Conservation (phyloP, 192 early-diverging fungal genomes). For the Phlyctochytrium arcticum region DNA sequence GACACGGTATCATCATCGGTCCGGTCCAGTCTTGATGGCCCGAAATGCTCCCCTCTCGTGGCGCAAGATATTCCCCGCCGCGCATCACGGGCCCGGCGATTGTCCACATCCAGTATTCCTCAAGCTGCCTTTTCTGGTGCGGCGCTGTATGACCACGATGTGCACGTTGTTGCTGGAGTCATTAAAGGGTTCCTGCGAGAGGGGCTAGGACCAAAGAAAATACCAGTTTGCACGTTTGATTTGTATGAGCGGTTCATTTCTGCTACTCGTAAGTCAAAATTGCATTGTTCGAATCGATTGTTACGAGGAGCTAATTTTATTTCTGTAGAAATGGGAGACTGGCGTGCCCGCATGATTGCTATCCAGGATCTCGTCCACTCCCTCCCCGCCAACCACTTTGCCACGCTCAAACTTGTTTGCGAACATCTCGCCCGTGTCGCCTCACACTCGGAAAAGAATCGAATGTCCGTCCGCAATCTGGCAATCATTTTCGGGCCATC, state of each 20-base stretch:
- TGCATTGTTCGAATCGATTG: not conserved
- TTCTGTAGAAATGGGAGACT: slow-evolving; percentile 40
- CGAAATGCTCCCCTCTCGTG: not conserved
- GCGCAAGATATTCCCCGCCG: not conserved
- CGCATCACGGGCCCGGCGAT: slow-evolving; percentile 8
- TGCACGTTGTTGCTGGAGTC: slow-evolving; percentile 51
- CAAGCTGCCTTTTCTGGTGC: slow-evolving; percentile 16
- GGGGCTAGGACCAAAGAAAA: slow-evolving; percentile 39
- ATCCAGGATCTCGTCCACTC: slow-evolving; percentile 51
- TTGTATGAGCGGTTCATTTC: slow-evolving; percentile 47
- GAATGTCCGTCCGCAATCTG: slow-evolving; percentile 90
- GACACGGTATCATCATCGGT: slow-evolving; percentile 35
- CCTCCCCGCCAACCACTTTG: slow-evolving; percentile 42
- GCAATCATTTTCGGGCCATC: slow-evolving; percentile 94
- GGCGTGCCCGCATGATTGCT: slow-evolving; percentile 47
- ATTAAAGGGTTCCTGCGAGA: slow-evolving; percentile 47
- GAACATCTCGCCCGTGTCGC: slow-evolving; percentile 58
- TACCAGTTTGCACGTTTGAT: slow-evolving; percentile 40
- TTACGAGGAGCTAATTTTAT: not conserved
- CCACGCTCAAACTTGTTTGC: slow-evolving; percentile 44
- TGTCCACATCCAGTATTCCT: slow-evolving; percentile 16
- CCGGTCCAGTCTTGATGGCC: slow-evolving; percentile 14
- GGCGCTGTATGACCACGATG: slow-evolving; percentile 51
- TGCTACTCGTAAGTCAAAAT: slow-evolving; percentile 39
- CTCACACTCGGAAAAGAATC: slow-evolving; percentile 58